These are phyloP conservation scores for Biancaea sappan DNA, from an alignment of 306 rosid species.

Conservation along the genomic window DNA sequence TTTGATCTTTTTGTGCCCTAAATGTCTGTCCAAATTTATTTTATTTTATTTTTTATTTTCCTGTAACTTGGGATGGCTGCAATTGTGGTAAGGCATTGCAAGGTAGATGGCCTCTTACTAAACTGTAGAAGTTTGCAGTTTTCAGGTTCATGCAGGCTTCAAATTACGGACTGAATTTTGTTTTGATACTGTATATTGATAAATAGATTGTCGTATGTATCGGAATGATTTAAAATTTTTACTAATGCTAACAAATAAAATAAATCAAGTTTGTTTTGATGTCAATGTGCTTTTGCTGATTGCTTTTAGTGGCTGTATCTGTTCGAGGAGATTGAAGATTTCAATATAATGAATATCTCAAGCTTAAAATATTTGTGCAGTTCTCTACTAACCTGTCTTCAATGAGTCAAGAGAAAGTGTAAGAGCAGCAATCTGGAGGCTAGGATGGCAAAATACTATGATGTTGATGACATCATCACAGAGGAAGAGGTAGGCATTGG, in stretches of 20 bases:
- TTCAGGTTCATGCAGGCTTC: neutral
- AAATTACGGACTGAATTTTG: neutral
- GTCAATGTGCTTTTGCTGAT: constrained; percentile 8
- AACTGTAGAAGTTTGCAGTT: neutral
- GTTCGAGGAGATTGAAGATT: neutral
- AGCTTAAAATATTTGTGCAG: constrained; percentile 15
- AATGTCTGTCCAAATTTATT: neutral
- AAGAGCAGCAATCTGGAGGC: constrained; percentile 27
- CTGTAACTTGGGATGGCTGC: neutral
- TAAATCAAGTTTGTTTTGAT: constrained; percentile 9
- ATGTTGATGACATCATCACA: constrained; percentile 74
- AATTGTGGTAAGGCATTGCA: neutral
- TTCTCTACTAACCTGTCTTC: constrained; percentile 22
- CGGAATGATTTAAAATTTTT: neutral
- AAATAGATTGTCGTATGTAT: neutral
- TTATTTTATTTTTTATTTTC: neutral
- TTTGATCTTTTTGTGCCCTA: neutral
- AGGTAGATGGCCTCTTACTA: neutral
- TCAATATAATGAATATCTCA: constrained; percentile 7
- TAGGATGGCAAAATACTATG: constrained; percentile 77
- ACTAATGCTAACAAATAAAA: neutral
- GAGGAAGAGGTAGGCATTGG: constrained; percentile 80
- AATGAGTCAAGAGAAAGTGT: constrained; percentile 36
- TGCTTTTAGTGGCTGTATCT: constrained; percentile 9
- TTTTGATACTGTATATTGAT: neutral